Percentiles rank a stretch among this genome's conserved stretches.
Conservation (phyloP, 192 early-diverging fungal species). For the Linnemannia schmuckeri region DNA sequence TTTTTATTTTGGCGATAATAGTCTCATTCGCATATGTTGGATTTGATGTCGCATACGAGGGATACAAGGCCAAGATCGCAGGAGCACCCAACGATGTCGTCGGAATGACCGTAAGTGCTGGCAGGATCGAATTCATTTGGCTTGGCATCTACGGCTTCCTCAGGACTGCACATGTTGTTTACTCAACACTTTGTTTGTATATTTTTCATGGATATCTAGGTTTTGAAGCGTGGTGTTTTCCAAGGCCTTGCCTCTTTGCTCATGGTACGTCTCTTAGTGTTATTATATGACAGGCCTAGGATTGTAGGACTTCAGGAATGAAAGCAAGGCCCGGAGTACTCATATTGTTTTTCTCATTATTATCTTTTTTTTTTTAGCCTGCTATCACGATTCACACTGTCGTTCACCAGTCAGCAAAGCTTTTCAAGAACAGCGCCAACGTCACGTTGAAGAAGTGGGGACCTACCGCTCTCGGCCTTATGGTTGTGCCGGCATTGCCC, state of each 20-base stretch:
- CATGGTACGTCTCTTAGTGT: conserved; percentile 11
- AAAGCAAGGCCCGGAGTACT: not conserved
- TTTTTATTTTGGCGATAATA: not conserved
- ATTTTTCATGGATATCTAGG: conserved; percentile 1
- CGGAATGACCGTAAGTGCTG: conserved; percentile 47
- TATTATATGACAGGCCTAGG: not conserved
- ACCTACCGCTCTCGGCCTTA: conserved; percentile 71
- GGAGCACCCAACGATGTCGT: conserved; percentile 60
- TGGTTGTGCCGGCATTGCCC: conserved; percentile 72
- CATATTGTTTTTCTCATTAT: not conserved
- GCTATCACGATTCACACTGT: conserved; percentile 75
- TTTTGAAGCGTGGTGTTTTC: conserved; percentile 72
- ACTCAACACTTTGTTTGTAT: not conserved
- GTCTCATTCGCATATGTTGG: conserved; percentile 73
- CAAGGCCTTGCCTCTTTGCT: conserved; percentile 72
- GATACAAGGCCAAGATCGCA: conserved; percentile 65
- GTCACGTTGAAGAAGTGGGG: conserved; percentile 65
- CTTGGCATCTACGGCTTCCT: not conserved
- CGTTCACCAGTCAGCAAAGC: conserved; percentile 58
- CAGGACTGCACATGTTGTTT: not conserved
- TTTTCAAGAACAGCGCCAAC: conserved; percentile 65
- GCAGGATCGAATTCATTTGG: not conserved
- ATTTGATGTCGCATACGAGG: conserved; percentile 72
- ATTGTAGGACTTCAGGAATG: not conserved
- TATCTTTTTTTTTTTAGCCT: conserved; percentile 47